Conservation (phyloP, 108 stramenopile species). For the Skeletonema costatum region DNA sequence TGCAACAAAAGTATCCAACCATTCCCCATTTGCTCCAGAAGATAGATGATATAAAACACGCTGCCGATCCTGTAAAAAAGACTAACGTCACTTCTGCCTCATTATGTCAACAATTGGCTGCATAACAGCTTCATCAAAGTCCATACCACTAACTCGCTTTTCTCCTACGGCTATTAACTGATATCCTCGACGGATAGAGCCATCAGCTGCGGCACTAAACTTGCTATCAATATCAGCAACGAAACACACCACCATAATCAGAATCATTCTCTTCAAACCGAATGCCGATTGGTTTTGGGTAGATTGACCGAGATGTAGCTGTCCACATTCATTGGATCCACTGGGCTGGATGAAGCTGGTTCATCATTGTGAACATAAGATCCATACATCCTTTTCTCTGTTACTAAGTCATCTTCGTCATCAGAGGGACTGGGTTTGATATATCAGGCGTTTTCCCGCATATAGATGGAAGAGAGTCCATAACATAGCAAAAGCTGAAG, state of each 20-base stretch:
- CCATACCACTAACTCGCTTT: constrained; percentile 55
- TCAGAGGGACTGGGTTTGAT: not conserved
- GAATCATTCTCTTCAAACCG: constrained; percentile 83
- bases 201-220: constrained; percentile 53
- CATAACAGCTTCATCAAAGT: constrained; percentile 69
- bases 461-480: not conserved
- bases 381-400: not conserved
- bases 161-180: constrained; percentile 68
- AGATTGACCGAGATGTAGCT: constrained; percentile 67
- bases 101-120: constrained; percentile 59
- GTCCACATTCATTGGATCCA: constrained; percentile 70
- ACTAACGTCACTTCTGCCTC: constrained; percentile 51
- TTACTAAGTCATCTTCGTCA: not conserved
- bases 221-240: constrained; percentile 61
- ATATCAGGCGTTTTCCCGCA: not conserved
- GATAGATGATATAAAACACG: constrained; percentile 75
- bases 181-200: constrained; percentile 55
- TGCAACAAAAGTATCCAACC: constrained; percentile 61
- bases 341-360: not conserved
- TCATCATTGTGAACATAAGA: not conserved
- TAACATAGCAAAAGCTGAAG: not conserved
- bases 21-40: constrained; percentile 60
- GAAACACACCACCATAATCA: constrained; percentile 72
- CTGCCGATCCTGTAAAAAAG: constrained; percentile 63
- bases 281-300: constrained; percentile 78